Evolutionary conservation across 177 flowering plant genomes (phyloP).

Genomic region (Vitis hybrid): DNA sequence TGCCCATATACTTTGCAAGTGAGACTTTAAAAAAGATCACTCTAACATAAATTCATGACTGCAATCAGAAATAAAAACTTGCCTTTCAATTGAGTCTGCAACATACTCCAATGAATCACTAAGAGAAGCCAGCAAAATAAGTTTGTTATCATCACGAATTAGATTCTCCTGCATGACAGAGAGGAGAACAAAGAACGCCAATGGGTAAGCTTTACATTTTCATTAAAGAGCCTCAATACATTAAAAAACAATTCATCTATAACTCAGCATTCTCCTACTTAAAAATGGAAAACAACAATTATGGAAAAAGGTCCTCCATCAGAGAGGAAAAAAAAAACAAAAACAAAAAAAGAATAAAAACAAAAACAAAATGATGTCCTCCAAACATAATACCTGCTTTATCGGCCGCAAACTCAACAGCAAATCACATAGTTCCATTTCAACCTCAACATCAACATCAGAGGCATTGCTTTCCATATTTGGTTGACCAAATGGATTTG

Average conservation of each 20-base stretch:
- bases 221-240: not conserved
- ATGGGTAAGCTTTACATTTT: not conserved
- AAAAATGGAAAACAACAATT: too few species aligned
- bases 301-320: too few species aligned
- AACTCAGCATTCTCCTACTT: too few species aligned
- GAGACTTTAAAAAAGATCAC: not conserved
- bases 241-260: not conserved
- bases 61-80: conserved; percentile 20
- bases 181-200: not conserved
- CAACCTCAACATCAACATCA: conserved; percentile 69
- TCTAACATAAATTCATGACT: not conserved
- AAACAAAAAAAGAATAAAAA: not conserved
- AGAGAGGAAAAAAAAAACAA: not conserved
- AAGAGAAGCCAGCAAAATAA: conserved; percentile 87
- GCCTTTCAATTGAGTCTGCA: conserved; percentile 98
- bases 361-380: not conserved
- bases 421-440: conserved; percentile 69
- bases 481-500: conserved; percentile 47
- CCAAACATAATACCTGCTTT: conserved; percentile 66
- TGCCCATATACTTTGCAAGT: not conserved
- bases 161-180: conserved; percentile 70
- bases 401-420: conserved; percentile 78
- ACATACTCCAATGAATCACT: conserved; percentile 98
- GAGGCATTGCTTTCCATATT: conserved; percentile 33
- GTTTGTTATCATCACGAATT: conserved; percentile 95